These are phyloP conservation scores for Ascochyta lentis DNA, from an alignment of 2,329 filamentous ascomycete species.

Conservation along the genomic window DNA sequence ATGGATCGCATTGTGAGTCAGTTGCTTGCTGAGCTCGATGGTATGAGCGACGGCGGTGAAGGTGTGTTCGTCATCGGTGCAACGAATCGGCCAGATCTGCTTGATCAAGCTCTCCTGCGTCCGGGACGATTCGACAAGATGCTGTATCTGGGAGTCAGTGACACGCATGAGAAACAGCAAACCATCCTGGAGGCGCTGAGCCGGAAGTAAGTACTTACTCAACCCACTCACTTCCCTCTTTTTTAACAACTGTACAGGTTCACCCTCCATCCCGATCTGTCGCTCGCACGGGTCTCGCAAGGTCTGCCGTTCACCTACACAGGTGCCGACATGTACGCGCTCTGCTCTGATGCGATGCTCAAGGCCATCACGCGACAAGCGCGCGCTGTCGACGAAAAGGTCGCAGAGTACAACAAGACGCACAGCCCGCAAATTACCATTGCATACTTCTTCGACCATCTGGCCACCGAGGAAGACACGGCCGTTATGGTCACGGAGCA, in stretches of 20 bases:
- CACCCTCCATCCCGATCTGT: conserved; percentile 79
- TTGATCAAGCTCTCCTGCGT: conserved; percentile 87
- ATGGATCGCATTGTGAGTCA: conserved; percentile 99
- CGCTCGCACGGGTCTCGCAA: conserved; percentile 75
- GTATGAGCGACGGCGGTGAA: conserved; percentile 93
- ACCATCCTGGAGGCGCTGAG: conserved; percentile 94
- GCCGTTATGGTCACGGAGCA: conserved; percentile 87
- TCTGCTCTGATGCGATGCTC: conserved; percentile 98
- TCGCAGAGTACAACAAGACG: conserved; percentile 69
- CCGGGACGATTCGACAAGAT: conserved; percentile 98
- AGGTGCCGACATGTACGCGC: conserved; percentile 93
- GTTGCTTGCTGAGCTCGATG: conserved; percentile 91
- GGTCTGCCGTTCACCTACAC: conserved; percentile 94
- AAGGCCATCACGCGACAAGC: conserved; percentile 96
- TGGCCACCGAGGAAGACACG: conserved; percentile 81
- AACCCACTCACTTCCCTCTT: not conserved
- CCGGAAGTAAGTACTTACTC: conserved; percentile 74
- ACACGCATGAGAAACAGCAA: conserved; percentile 95
- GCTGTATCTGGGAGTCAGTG: conserved; percentile 94
- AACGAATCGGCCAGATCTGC: conserved; percentile 90
- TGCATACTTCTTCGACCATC: conserved; percentile 95
- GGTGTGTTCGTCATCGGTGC: conserved; percentile 93
- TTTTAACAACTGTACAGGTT: conserved; percentile 65
- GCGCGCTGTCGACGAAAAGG: conserved; percentile 80
- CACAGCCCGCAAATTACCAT: conserved; percentile 68